Evolutionary conservation across 768 basidiomycete species (phyloP), one percentile per base, ranked within the genome.

Genomic region (Pleurotus platypus): DNA sequence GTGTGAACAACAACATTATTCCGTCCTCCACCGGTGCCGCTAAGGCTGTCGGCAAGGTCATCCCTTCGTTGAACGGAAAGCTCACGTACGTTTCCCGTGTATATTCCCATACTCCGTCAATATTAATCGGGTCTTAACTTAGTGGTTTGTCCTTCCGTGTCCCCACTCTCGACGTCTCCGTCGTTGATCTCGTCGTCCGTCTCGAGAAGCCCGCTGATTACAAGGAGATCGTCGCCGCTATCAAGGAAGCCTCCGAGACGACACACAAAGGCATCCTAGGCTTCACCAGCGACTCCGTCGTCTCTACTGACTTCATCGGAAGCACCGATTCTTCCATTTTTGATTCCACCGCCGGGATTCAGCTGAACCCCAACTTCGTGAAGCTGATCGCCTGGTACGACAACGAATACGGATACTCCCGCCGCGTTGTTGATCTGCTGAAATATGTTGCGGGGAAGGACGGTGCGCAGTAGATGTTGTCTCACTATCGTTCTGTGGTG

Each of bases 11-110:
- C 80, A 99, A 99, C 85, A 98, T 99, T 78, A 99, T 99, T 71
- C 96, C 96, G 49, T 97, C 95, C 24, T 96, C 95, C 65, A 98
- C 96, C 63, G 96, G 96, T 76, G 96, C 96, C 62, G 96, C 96
- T 73, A 99, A 98, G 85, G 94, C 94, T 62, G 94, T 96, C 69
- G 94, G 94, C 95, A 96, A 97, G 81, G 94, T 99, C 75, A 98
- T 98, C 71, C 96, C 96, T 59, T 72, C 75, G 51, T 84, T 99
- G 65, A 97, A 98, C 77, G 96, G 96, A 78, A 98, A 98, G 80
- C 87, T 99, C 69, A 98, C 94, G 90, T 92, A 70, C 65, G 87
- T 74, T 3, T 35, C 30, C 30, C 3, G 9, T 11, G 30, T 35
- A 3, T 8, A 35, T 35, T 35, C 3, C 3, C 9, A 11, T 35